Percentiles rank a stretch among this genome's conserved stretches.
Conservation (phyloP, 306 rosid genomes). For the Comarum palustre region DNA sequence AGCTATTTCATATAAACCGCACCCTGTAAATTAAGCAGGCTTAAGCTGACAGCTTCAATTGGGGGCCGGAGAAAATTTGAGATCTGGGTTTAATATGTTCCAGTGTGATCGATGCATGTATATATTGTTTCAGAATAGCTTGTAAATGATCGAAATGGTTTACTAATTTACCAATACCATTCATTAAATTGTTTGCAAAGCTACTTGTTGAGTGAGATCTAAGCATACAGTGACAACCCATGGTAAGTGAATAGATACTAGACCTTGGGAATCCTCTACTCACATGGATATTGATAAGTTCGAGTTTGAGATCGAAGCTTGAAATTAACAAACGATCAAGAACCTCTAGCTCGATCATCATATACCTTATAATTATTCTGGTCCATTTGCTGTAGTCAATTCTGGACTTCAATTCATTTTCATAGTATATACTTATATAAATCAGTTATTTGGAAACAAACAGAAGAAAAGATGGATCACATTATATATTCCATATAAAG, state of each 20-base stretch:
- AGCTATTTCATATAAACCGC: not conserved
- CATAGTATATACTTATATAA: not conserved
- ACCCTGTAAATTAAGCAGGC: not conserved
- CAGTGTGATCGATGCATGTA: not conserved
- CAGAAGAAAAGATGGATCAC: not conserved
- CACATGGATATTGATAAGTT: slow-evolving; percentile 28
- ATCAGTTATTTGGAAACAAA: not conserved
- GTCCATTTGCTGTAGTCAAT: not conserved
- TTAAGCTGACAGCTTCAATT: not conserved
- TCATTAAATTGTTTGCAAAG: slow-evolving; percentile 6
- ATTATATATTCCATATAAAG: not conserved
- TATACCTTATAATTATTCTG: not conserved
- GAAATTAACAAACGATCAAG: not conserved
- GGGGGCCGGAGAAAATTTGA: not conserved
- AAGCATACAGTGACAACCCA: slow-evolving; percentile 10
- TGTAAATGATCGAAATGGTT: too few species aligned
- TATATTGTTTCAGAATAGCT: too few species aligned
- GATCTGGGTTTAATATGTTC: not conserved
- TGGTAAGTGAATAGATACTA: slow-evolving; percentile 8
- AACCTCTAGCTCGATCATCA: not conserved
- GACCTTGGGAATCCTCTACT: slow-evolving; percentile 29
- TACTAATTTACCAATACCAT: not conserved
- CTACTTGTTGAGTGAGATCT: slow-evolving; percentile 5
- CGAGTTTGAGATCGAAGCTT: slow-evolving; percentile 2
- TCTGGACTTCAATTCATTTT: not conserved